A percentile compares a stretch with the other conserved stretches of the same genome.
Conservation (phyloP, 169 alveolate genomes). For the Perkinsus chesapeaki region DNA sequence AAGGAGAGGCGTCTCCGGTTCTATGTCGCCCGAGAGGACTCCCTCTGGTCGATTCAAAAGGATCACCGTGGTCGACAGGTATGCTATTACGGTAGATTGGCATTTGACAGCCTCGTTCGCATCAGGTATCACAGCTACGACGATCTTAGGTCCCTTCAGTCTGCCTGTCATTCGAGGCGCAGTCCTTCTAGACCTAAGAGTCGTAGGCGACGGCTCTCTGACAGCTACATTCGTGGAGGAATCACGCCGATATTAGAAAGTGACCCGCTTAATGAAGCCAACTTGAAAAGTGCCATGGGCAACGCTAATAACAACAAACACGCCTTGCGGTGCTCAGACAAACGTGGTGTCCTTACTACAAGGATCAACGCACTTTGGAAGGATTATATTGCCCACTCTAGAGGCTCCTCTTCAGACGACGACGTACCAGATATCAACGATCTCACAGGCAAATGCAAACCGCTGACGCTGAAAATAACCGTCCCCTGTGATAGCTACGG, state of each 20-base stretch:
- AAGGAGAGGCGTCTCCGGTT: neutral
- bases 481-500: neutral
- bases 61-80: neutral
- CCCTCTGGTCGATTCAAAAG: neutral
- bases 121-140: neutral
- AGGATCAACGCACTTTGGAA: neutral
- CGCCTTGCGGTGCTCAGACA: neutral
- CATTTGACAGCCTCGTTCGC: neutral
- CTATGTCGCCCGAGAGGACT: neutral
- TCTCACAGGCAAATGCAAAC: neutral
- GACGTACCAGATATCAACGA: neutral
- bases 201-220: neutral
- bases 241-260: neutral
- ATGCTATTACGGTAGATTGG: neutral
- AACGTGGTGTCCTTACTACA: neutral
- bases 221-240: neutral
- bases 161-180: neutral
- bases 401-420: neutral
- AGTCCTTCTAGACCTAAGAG: neutral
- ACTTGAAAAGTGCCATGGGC: neutral
- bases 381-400: neutral
- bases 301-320: neutral
- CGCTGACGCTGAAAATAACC: neutral
- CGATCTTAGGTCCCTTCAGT: neutral
- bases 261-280: neutral